Conservation (phyloP, 2,329 filamentous ascomycete genomes). For the Epichloe hybrida region DNA sequence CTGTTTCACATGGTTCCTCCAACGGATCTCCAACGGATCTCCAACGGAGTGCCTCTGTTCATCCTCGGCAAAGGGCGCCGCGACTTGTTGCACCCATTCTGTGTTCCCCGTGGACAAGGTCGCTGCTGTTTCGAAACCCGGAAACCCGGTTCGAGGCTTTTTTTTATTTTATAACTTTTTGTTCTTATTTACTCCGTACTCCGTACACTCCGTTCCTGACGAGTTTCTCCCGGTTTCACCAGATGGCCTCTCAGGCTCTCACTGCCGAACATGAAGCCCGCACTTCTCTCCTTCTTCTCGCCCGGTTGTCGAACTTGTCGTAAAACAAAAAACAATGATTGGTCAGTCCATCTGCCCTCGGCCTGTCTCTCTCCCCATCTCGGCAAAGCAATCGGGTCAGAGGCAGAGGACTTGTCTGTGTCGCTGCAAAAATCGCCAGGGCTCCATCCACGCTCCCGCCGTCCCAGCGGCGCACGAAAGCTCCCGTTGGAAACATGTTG, state of each 20-base stretch:
- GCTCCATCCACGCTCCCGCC: no score
- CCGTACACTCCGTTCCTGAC: no score
- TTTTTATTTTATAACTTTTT: rapidly evolving
- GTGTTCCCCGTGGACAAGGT: background rate
- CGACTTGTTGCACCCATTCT: background rate
- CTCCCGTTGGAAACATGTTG: no score
- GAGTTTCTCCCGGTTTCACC: background rate
- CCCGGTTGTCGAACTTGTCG: background rate
- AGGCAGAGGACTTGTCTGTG: no score
- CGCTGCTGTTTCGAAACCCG: background rate
- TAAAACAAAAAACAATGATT: background rate
- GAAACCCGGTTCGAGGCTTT: background rate
- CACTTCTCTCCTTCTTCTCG: background rate
- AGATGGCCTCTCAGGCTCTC: background rate
- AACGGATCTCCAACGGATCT: no score
- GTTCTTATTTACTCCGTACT: no score
- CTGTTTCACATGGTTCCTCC: background rate
- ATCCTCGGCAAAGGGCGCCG: background rate
- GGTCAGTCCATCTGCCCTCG: no score
- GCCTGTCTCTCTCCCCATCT: no score
- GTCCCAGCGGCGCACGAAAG: no score
- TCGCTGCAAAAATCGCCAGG: no score
- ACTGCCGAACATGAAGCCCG: background rate
- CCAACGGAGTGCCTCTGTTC: no score
- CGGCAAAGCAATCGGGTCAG: no score